phyloP scores from a whole-genome alignment of 2,329 filamentous ascomycete genomes.

The Byssoonygena ceratinophila region DNA sequence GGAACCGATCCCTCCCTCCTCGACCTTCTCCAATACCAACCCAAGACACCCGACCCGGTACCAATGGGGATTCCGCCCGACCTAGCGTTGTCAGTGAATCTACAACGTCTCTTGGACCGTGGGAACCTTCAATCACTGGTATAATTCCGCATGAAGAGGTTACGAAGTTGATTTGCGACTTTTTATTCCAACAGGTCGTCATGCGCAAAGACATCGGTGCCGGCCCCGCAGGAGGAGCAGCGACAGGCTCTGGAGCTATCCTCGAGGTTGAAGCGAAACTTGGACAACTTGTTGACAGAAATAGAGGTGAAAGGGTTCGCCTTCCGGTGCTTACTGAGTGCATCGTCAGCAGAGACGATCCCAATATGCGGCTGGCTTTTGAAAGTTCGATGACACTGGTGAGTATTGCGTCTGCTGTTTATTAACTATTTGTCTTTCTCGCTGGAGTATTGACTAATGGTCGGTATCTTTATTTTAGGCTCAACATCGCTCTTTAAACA shows the following conservation, averaged over 20 bases:
- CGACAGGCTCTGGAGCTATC: conserved; percentile 54
- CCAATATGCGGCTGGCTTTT: conserved; percentile 52
- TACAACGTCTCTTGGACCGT: conserved; percentile 29
- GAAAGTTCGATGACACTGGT: conserved; percentile 86
- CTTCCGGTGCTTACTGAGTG: conserved; percentile 61
- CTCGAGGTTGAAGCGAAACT: conserved; percentile 94
- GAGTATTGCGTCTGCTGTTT: conserved; percentile 27
- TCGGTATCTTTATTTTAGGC: conserved; percentile 44
- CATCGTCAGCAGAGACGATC: conserved; percentile 50
- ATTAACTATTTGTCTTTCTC: not conserved
- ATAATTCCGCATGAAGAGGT: conserved; percentile 63
- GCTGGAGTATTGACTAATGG: conserved; percentile 17
- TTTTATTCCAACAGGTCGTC: conserved; percentile 63
- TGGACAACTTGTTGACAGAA: conserved; percentile 65
- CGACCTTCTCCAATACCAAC: conserved; percentile 13
- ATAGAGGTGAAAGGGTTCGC: conserved; percentile 57
- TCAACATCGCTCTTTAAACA: conserved; percentile 75
- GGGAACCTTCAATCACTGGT: conserved; percentile 55
- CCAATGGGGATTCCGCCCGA: conserved; percentile 23
- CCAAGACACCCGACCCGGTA: conserved; percentile 15
- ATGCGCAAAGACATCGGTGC: conserved; percentile 52
- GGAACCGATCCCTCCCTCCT: conserved; percentile 11
- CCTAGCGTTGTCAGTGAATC: conserved; percentile 18
- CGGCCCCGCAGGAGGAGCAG: conserved; percentile 44
- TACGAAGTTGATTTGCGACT: conserved; percentile 67